Conservation (phyloP, 2,329 filamentous ascomycete genomes). For the Pestalotiopsis sp. region DNA sequence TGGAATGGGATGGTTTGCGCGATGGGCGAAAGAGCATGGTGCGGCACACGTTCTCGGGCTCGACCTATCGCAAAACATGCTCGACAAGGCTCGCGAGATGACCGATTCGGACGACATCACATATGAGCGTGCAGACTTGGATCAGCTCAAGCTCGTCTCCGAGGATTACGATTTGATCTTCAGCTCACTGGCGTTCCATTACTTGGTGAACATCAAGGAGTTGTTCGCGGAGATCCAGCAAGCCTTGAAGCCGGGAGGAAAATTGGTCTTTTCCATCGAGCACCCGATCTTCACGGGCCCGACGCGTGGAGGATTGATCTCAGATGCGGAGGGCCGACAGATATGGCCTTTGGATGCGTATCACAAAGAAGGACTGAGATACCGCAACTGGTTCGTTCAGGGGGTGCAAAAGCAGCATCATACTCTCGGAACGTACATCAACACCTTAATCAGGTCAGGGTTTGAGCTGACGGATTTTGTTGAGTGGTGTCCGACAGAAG, state of each 20-base stretch:
- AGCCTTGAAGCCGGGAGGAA: constrained; percentile 34
- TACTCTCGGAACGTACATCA: constrained; percentile 42
- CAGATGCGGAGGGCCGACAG: constrained; percentile 30
- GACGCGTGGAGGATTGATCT: constrained; percentile 29
- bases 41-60: constrained; percentile 36
- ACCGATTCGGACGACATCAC: constrained; percentile 29
- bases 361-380: constrained; percentile 40
- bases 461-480: constrained; percentile 40
- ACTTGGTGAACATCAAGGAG: constrained; percentile 33
- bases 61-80: constrained; percentile 47
- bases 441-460: constrained; percentile 34
- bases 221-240: constrained; percentile 33
- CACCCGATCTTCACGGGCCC: constrained; percentile 49
- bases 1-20: constrained; percentile 47
- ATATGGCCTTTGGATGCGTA: constrained; percentile 46
- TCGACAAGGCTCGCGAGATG: constrained; percentile 34
- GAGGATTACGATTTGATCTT: constrained; percentile 38
- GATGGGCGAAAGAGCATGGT: constrained; percentile 41
- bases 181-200: constrained; percentile 43
- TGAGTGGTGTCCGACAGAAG: constrained; percentile 34
- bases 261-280: constrained; percentile 47
- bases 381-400: constrained; percentile 42
- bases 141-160: constrained; percentile 27
- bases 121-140: constrained; percentile 36
- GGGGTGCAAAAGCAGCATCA: constrained; percentile 49